These are phyloP conservation scores for Trichoderma oligosporum DNA, from an alignment of 2,329 filamentous ascomycete species.

Conservation along the genomic window DNA sequence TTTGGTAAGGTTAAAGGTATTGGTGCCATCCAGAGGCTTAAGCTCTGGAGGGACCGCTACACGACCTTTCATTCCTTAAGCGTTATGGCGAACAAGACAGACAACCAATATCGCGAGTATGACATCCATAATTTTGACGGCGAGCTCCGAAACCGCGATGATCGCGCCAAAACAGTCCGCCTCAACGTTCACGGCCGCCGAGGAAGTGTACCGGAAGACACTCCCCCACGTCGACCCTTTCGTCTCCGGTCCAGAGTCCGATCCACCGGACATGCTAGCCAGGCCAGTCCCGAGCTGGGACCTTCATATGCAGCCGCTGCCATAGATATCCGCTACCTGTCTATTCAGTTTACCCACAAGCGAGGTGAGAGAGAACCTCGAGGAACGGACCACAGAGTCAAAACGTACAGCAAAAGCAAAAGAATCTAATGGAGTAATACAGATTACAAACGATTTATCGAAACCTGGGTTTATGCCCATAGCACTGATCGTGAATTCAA, in stretches of 20 bases:
- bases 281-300: conserved; percentile 24
- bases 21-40: conserved; percentile 50
- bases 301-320: conserved; percentile 24
- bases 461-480: conserved; percentile 45
- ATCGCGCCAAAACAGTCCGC: conserved; percentile 43
- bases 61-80: conserved; percentile 47
- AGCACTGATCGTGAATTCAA: conserved; percentile 45
- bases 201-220: conserved; percentile 39
- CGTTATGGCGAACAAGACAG: conserved; percentile 45
- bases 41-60: conserved; percentile 49
- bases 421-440: conserved; percentile 1
- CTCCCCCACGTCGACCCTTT: conserved; percentile 38
- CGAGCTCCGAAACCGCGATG: conserved; percentile 45
- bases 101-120: conserved; percentile 47
- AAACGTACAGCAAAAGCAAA: neutral
- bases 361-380: conserved; percentile 39
- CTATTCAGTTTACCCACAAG: conserved; percentile 47
- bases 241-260: conserved; percentile 40
- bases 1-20: conserved; percentile 50
- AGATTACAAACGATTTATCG: conserved; percentile 47
- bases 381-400: neutral
- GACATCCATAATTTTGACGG: conserved; percentile 46
- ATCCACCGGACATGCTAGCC: conserved; percentile 28
- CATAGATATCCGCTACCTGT: conserved; percentile 46
- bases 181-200: conserved; percentile 41